Conservation (phyloP, 2,329 filamentous ascomycete genomes). For the Penicillium expansum region DNA sequence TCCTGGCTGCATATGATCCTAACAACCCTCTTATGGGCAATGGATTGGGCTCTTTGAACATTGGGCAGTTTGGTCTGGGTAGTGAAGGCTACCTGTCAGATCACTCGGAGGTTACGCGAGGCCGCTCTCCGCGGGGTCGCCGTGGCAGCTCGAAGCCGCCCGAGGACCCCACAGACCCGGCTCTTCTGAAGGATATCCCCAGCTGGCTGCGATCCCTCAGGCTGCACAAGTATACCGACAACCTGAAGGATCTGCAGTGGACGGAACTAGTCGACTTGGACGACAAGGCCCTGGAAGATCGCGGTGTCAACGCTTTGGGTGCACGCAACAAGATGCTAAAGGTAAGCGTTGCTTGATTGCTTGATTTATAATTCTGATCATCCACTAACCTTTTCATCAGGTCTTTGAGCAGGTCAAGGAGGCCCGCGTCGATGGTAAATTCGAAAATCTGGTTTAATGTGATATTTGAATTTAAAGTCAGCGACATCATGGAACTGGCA, state of each 20-base stretch:
- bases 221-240: slow-evolving; percentile 98
- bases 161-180: slow-evolving; percentile 91
- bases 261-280: slow-evolving; percentile 87
- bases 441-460: slow-evolving; percentile 42
- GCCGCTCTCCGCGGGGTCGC: slow-evolving; percentile 86
- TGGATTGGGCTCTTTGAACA: slow-evolving; percentile 66
- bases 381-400: slow-evolving; percentile 42
- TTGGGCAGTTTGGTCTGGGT: slow-evolving; percentile 68
- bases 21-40: slow-evolving; percentile 69
- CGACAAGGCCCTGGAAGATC: slow-evolving; percentile 86
- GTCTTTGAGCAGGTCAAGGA: slow-evolving; percentile 94
- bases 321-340: slow-evolving; percentile 97
- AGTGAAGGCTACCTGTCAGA: slow-evolving; percentile 89
- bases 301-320: slow-evolving; percentile 91
- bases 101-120: slow-evolving; percentile 85
- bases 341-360: slow-evolving; percentile 51
- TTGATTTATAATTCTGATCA: background rate
- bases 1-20: slow-evolving; percentile 79
- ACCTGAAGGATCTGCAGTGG: slow-evolving; percentile 97
- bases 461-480: slow-evolving; percentile 12
- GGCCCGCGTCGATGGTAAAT: slow-evolving; percentile 71
- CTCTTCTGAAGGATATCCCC: slow-evolving; percentile 88
- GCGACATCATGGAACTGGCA: slow-evolving; percentile 19
- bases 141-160: slow-evolving; percentile 95
- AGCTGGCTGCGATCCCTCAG: slow-evolving; percentile 92